Conservation (phyloP, 148 eudicot species). For the Cornus kousa region DNA sequence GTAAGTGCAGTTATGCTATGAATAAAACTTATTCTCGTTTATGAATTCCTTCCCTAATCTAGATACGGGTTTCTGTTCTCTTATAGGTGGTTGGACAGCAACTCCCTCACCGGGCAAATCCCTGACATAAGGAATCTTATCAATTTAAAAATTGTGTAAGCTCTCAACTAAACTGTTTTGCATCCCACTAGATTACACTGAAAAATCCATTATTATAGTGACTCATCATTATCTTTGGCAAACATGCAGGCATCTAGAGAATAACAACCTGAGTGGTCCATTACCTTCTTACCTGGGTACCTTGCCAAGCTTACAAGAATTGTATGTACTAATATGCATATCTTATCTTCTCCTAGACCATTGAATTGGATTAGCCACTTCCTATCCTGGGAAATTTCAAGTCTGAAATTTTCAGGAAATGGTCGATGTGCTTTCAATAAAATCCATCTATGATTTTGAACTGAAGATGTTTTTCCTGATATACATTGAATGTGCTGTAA, state of each 20-base stretch:
- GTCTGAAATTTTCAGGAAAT: not conserved
- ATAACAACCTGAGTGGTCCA: slow-evolving; percentile 69
- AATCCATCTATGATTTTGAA: not conserved
- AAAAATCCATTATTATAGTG: not conserved
- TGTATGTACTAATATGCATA: slow-evolving; percentile 50
- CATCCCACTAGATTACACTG: slow-evolving; percentile 11
- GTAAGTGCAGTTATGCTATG: slow-evolving; percentile 39
- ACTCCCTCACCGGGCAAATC: slow-evolving; percentile 23
- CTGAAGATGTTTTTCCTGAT: slow-evolving; percentile 9
- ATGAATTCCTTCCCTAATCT: not conserved
- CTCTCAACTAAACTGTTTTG: slow-evolving; percentile 6
- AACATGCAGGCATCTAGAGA: slow-evolving; percentile 85
- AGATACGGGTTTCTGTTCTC: not conserved
- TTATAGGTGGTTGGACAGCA: slow-evolving; percentile 41
- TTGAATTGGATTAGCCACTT: not conserved
- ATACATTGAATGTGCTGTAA: slow-evolving; percentile 2
- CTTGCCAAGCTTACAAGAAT: slow-evolving; percentile 72
- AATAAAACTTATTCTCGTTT: not conserved
- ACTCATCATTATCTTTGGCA: not conserved
- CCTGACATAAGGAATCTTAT: slow-evolving; percentile 23
- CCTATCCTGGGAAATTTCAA: not conserved
- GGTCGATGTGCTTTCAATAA: not conserved
- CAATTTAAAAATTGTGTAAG: slow-evolving; percentile 42
- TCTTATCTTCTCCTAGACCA: not conserved
- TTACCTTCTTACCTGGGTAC: slow-evolving; percentile 77